Conservation (phyloP, 129 eudicot genomes). For the Arctium lappa region DNA sequence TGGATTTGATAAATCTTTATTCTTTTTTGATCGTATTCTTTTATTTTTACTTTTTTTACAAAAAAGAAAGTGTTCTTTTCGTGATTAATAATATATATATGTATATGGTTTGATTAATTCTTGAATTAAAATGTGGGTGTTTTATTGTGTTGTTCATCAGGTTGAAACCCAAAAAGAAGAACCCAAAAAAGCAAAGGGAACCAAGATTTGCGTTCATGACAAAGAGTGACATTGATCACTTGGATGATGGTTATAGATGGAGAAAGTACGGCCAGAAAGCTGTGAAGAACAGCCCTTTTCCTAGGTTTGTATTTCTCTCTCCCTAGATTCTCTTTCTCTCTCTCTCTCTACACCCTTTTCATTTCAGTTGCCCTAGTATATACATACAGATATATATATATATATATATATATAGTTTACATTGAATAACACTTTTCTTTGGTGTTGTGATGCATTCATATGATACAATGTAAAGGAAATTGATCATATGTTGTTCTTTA, state of each 20-base stretch:
- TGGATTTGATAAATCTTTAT: conserved; percentile 29
- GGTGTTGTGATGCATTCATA: conserved; percentile 11
- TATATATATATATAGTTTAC: not conserved
- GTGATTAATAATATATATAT: not conserved
- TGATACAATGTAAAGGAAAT: not conserved
- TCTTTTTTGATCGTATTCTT: conserved; percentile 13
- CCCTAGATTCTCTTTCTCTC: conserved; percentile 14
- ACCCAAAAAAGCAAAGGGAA: conserved; percentile 71
- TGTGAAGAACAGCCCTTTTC: conserved; percentile 98
- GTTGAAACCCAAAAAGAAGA: conserved; percentile 76
- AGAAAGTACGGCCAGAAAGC: conserved; percentile 99
- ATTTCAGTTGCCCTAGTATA: conserved; percentile 19
- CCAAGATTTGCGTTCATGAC: conserved; percentile 98
- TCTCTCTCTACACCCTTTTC: not conserved
- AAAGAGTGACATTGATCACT: conserved; percentile 91
- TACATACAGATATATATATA: not conserved
- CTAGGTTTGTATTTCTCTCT: conserved; percentile 53
- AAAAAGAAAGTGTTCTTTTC: conserved; percentile 25
- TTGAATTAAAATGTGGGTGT: conserved; percentile 15
- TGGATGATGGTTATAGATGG: conserved; percentile 98
- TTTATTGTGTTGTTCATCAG: conserved; percentile 27
- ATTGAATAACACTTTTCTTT: not conserved
- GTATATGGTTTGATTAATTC: not conserved
- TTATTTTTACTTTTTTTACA: not conserved
- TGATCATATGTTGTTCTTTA: not conserved